Conservation (phyloP, 2,329 filamentous ascomycete genomes). For the Cytospora piceae region DNA sequence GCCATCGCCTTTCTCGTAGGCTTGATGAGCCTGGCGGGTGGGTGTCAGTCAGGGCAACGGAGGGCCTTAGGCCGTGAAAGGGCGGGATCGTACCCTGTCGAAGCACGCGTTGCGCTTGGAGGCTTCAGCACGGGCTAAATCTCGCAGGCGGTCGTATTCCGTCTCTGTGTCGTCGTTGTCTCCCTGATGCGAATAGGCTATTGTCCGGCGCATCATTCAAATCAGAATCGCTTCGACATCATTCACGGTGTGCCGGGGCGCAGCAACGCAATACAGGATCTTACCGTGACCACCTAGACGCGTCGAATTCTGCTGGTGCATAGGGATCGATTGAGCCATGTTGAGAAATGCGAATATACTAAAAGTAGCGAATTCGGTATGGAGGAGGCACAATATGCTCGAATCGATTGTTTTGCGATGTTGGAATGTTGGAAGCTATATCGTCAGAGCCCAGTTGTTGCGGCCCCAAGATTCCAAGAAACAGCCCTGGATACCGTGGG, state of each 20-base stretch:
- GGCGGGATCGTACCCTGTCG: conserved; percentile 58
- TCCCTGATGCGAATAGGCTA: conserved; percentile 25
- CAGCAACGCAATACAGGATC: conserved; percentile 32
- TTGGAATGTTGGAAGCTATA: conserved; percentile 11
- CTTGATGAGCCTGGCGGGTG: conserved; percentile 65
- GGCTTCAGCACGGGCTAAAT: conserved; percentile 80
- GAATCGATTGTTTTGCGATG: neutral
- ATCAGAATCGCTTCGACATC: conserved; percentile 30
- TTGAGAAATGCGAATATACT: neutral
- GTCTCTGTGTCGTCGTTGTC: conserved; percentile 70
- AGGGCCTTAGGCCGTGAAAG: conserved; percentile 3
- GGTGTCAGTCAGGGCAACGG: conserved; percentile 7
- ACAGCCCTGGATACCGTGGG: conserved; percentile 20
- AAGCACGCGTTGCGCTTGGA: conserved; percentile 78
- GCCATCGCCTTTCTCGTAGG: conserved; percentile 83
- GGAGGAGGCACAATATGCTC: neutral
- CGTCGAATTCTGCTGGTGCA: conserved; percentile 38
- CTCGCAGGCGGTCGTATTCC: conserved; percentile 91
- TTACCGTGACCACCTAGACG: conserved; percentile 51
- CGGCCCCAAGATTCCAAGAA: conserved; percentile 12
- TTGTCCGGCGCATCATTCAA: conserved; percentile 2
- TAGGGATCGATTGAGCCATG: conserved; percentile 42
- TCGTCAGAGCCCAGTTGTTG: conserved; percentile 13
- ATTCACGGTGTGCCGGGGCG: neutral
- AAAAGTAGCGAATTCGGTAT: conserved; percentile 7